These are phyloP conservation scores for Wallacemonas sp. DNA, from an alignment of 208 protist genomes.

Conservation along the genomic window DNA sequence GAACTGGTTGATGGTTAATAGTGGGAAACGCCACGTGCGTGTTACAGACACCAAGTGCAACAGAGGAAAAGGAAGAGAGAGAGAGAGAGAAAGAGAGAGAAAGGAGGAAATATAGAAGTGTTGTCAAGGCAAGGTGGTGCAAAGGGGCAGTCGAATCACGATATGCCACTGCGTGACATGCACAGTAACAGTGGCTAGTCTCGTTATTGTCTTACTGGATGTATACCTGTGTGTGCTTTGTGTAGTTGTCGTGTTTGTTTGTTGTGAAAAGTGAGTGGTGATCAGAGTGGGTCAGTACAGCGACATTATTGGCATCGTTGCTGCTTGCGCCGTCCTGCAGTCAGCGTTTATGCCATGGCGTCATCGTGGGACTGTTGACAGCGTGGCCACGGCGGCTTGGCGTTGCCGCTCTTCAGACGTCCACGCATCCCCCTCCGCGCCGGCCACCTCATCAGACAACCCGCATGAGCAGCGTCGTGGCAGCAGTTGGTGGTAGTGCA, in stretches of 20 bases:
- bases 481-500: slow-evolving; percentile 29
- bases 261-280: too few relatives aligned
- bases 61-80: not conserved
- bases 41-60: not conserved
- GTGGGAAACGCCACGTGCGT: too few relatives aligned
- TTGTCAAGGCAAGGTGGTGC: not conserved
- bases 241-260: not conserved
- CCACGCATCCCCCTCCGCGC: slow-evolving; percentile 23
- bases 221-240: not conserved
- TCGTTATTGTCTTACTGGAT: too few relatives aligned
- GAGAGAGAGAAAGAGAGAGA: slow-evolving; percentile 10
- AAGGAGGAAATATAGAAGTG: not conserved
- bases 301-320: too few relatives aligned
- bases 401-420: slow-evolving; percentile 22
- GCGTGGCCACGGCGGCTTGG: slow-evolving; percentile 27
- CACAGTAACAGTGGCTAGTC: not conserved
- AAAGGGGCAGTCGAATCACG: too few relatives aligned
- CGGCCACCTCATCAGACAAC: too few relatives aligned
- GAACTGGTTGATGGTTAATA: too few relatives aligned
- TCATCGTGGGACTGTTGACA: slow-evolving; percentile 20
- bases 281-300: too few relatives aligned
- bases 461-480: slow-evolving; percentile 12
- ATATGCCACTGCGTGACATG: too few relatives aligned
- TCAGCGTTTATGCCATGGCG: too few relatives aligned
- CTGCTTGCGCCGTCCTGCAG: too few relatives aligned